Evolutionary conservation across 306 rosid genomes (phyloP).

Genomic region (Lathyrus tuberosus): DNA sequence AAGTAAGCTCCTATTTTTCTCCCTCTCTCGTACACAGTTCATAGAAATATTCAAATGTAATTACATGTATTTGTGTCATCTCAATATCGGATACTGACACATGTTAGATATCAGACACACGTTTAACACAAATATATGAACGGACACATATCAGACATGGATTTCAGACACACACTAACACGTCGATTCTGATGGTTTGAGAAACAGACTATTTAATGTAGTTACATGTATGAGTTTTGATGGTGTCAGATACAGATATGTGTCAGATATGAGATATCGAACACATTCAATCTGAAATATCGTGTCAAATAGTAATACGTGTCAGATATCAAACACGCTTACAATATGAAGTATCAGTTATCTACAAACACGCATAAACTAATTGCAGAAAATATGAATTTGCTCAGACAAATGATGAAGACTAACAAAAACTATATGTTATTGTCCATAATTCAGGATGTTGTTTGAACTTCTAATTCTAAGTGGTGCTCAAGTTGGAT

Average conservation of each 20-base stretch:
- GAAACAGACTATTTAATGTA: too few relatives aligned
- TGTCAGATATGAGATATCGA: not conserved
- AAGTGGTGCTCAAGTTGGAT: slow-evolving; percentile 97
- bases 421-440: slow-evolving; percentile 33
- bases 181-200: not conserved
- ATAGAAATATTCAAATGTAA: not conserved
- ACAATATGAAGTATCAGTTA: not conserved
- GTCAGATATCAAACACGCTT: not conserved
- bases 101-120: not conserved
- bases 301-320: not conserved
- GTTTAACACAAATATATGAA: too few relatives aligned
- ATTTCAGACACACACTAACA: not conserved
- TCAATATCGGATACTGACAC: not conserved
- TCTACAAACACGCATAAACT: not conserved
- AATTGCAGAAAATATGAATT: not conserved
- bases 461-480: slow-evolving; percentile 84
- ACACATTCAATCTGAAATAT: not conserved
- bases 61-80: not conserved
- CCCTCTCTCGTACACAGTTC: not conserved
- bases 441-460: slow-evolving; percentile 52
- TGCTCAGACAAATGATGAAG: slow-evolving; percentile 20
- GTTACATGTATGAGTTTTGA: too few relatives aligned
- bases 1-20: slow-evolving; percentile 59
- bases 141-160: not conserved
- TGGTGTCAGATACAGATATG: too few relatives aligned